Percentiles rank a stretch among this genome's conserved stretches.
phyloP scores from a whole-genome alignment of 2,329 filamentous ascomycete species.

The Sporothrix pseudoabietina region DNA sequence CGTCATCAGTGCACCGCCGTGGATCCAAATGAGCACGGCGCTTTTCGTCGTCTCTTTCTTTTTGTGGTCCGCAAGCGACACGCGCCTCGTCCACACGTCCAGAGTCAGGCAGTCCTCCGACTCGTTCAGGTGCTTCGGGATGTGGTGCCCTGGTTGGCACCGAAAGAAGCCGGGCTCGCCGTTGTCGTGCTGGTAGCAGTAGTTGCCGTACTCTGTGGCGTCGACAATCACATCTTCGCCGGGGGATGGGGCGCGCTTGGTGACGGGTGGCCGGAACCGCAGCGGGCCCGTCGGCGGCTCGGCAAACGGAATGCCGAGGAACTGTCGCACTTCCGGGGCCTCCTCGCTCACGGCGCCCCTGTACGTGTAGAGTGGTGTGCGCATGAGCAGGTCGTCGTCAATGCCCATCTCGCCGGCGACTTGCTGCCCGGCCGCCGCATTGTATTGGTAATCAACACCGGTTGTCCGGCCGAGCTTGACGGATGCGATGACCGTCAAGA shows the following conservation, averaged over 20 bases:
- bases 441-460: neutral
- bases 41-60: neutral
- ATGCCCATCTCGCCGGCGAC: neutral
- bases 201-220: neutral
- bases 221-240: slow-evolving; percentile 31
- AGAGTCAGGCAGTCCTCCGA: slow-evolving; percentile 23
- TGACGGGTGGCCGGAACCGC: slow-evolving; percentile 35
- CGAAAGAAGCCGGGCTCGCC: neutral
- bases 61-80: no score
- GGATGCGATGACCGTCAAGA: neutral
- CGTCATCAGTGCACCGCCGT: slow-evolving; percentile 32
- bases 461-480: neutral
- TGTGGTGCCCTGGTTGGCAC: neutral
- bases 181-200: slow-evolving; percentile 18
- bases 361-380: neutral
- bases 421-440: neutral
- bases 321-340: slow-evolving; percentile 35
- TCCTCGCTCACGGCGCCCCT: slow-evolving; percentile 12
- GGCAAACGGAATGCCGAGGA: slow-evolving; percentile 42
- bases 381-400: neutral
- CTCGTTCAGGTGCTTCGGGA: neutral
- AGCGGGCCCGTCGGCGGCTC: slow-evolving; percentile 36
- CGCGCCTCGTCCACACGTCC: slow-evolving; percentile 9
- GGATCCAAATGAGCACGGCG: slow-evolving; percentile 15
- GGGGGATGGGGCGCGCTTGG: slow-evolving; percentile 30